phyloP scores from a whole-genome alignment of 306 rosid genomes.

The Lotus japonicus region DNA sequence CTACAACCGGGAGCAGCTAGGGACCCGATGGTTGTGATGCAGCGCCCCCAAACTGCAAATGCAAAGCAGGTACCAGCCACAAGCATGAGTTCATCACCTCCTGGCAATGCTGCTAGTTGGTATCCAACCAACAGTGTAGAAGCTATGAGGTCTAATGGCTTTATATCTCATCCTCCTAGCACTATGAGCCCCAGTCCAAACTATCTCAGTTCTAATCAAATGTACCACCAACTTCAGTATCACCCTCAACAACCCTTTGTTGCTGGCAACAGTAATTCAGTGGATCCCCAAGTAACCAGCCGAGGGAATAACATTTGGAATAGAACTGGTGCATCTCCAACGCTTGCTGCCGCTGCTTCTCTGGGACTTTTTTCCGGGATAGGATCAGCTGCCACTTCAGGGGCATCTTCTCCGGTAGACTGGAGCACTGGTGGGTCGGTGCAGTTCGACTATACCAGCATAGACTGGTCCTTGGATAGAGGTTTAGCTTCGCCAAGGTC shows the following conservation, averaged over 20 bases:
- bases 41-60: constrained; percentile 71
- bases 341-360: constrained; percentile 80
- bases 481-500: constrained; percentile 47
- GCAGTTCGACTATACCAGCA: constrained; percentile 65
- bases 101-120: constrained; percentile 60
- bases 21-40: constrained; percentile 75
- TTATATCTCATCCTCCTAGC: constrained; percentile 52
- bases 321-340: constrained; percentile 57
- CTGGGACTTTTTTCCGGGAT: constrained; percentile 88
- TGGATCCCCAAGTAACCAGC: constrained; percentile 48
- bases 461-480: constrained; percentile 91
- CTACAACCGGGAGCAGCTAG: constrained; percentile 60
- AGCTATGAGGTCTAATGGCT: constrained; percentile 54
- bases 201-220: constrained; percentile 53
- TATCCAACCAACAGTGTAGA: constrained; percentile 54
- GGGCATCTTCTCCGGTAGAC: constrained; percentile 73
- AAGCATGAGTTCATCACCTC: constrained; percentile 74
- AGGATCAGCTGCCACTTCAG: constrained; percentile 71
- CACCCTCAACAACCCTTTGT: constrained; percentile 57
- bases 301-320: constrained; percentile 60
- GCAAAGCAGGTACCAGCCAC: constrained; percentile 51
- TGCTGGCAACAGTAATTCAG: constrained; percentile 45
- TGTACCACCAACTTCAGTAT: constrained; percentile 74
- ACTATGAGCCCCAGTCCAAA: constrained; percentile 50
- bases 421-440: constrained; percentile 79